A percentile compares a stretch with the other conserved stretches of the same genome.
phyloP scores from a whole-genome alignment of 495 filamentous ascomycete genomes.

The Neurospora discreta region DNA sequence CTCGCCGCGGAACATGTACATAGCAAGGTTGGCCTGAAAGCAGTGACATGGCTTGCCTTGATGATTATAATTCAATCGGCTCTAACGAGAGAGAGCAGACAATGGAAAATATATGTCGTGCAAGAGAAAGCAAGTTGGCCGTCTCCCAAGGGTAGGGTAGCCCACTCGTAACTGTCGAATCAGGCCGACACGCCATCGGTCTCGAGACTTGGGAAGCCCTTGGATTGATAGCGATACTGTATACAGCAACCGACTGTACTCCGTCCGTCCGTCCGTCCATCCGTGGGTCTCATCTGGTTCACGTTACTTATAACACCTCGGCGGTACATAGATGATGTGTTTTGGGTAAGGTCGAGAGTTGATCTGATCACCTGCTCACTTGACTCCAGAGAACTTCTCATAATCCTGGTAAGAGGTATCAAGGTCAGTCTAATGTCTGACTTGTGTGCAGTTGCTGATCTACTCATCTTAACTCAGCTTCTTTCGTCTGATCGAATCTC shows the following conservation, averaged over 20 bases:
- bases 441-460: not conserved
- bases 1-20: not conserved
- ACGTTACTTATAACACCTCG: not conserved
- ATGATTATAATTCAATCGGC: not conserved
- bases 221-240: not conserved
- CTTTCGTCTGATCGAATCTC: not conserved
- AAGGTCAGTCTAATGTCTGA: not conserved
- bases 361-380: no score
- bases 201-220: not conserved
- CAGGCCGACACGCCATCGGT: slow-evolving; percentile 13
- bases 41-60: not conserved
- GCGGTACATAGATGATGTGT: not conserved
- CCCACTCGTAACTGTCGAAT: not conserved
- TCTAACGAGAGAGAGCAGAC: not conserved
- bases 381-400: no score
- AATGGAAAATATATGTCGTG: not conserved
- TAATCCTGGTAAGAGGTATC: not conserved
- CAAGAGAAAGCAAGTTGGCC: not conserved
- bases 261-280: not conserved
- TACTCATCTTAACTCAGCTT: not conserved
- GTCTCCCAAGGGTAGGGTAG: not conserved
- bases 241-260: not conserved
- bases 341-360: not conserved
- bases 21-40: not conserved
- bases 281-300: not conserved